Base-by-base conservation (phyloP, 148 eudicot genomes). In the Silene conica region DNA sequence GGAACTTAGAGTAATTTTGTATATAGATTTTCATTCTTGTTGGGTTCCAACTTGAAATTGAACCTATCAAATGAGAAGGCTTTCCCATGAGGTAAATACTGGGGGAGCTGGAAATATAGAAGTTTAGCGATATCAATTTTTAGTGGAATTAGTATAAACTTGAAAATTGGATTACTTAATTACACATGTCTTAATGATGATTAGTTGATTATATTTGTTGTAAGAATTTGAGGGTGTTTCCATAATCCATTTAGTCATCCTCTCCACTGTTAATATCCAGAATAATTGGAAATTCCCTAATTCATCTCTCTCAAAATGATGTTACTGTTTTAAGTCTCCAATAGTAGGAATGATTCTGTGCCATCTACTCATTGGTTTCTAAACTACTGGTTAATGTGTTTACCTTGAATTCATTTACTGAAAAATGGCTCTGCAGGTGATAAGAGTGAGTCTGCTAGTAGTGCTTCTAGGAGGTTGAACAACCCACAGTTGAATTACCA, bases 401-500 rank as follows among this genome's bases (percentile, higher is more conserved):
- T 11, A 6, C 43, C 18, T 34, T 71, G 23, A 38, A 19, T 74
- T 74, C 72, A 13, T 15, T 19, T 19, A 26, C 20, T 28, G 31
- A 43, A 25, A 70, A 46, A 57, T 60, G 54, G 45, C 46, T 59
- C 38, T 83, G 72, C 83, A 83, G 92, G 85, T 82, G 82, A 74
- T 74, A 48, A 72, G 66, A 78, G 77, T 45, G 71, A 77, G 74
- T 75, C 79, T 9, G 69, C 75, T 34, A 68, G 83, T 14, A 56
- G 28, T 45, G 72, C 81, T 69, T 79, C 87, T 48, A 86, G 77
- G 59, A 87, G 81, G 78, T 65, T 87, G 73, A 58, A 31, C 76
- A 86, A 83, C 70, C 89, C 75, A 60, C 86, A 79, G 76, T 71
- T 75, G 12, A 84, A 88, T 55, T 91, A 87, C 77, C 97, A 94